Evolutionary conservation across 208 protist species (phyloP).

Genomic region (Naegleria fowleri): DNA sequence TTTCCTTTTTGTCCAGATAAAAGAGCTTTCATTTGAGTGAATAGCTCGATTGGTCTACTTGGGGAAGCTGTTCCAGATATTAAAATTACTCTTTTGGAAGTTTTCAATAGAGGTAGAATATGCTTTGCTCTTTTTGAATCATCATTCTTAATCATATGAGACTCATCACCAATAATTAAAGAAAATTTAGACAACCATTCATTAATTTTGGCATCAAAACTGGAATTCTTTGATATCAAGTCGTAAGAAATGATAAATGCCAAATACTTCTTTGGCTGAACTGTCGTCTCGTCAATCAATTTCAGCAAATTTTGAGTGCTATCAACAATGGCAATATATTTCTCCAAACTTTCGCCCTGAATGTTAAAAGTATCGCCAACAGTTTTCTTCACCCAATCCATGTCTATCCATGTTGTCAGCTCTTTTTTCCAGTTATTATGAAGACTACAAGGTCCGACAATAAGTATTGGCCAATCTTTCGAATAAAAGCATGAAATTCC

Average conservation of each 20-base stretch:
- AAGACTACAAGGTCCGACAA: slow-evolving; percentile 80
- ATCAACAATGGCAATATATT: background rate
- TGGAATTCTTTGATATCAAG: slow-evolving; percentile 35
- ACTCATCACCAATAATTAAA: slow-evolving; percentile 87
- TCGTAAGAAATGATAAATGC: slow-evolving; percentile 61
- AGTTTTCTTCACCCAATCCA: slow-evolving; percentile 16
- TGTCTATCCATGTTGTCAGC: slow-evolving; percentile 45
- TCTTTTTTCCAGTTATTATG: slow-evolving; percentile 83
- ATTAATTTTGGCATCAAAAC: background rate
- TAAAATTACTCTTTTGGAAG: slow-evolving; percentile 66
- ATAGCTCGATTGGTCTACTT: slow-evolving; percentile 86
- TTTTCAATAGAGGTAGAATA: slow-evolving; percentile 67
- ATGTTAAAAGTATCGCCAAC: background rate
- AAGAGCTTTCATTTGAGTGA: slow-evolving; percentile 72
- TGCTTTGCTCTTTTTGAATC: slow-evolving; percentile 57
- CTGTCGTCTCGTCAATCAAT: background rate
- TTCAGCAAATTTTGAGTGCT: background rate
- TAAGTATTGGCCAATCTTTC: slow-evolving; percentile 84
- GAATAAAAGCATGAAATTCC: slow-evolving; percentile 77
- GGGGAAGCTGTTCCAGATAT: slow-evolving; percentile 82
- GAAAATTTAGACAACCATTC: slow-evolving; percentile 50
- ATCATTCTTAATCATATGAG: slow-evolving; percentile 83
- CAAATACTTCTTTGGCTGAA: background rate
- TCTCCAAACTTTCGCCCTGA: background rate
- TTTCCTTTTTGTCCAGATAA: slow-evolving; percentile 46